Conservation (phyloP, 2,329 filamentous ascomycete genomes). For the Colletotrichum sp. region DNA sequence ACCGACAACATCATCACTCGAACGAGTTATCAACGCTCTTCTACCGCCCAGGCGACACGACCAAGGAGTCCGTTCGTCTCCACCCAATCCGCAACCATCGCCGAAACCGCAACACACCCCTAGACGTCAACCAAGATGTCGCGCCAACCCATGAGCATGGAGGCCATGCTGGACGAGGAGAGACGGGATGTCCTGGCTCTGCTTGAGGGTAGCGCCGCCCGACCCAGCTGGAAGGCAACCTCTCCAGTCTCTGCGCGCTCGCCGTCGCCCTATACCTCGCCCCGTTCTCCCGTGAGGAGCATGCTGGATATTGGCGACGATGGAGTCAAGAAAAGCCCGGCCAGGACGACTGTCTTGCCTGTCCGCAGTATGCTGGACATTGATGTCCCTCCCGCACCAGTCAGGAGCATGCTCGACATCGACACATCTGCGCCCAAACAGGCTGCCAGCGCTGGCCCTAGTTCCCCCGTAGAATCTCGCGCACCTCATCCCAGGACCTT, state of each 20-base stretch:
- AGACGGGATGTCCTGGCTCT: conserved; percentile 74
- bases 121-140: conserved; percentile 30
- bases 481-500: conserved; percentile 54
- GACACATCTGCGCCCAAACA: conserved; percentile 38
- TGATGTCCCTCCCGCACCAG: conserved; percentile 45
- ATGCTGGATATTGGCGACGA: conserved; percentile 67
- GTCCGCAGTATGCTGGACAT: conserved; percentile 72
- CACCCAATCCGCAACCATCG: not conserved
- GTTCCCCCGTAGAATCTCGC: conserved; percentile 49
- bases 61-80: not conserved
- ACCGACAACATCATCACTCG: not conserved
- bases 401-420: conserved; percentile 60
- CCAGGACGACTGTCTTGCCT: conserved; percentile 47
- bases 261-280: conserved; percentile 59
- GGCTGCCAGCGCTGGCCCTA: conserved; percentile 46
- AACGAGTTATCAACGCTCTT: not conserved
- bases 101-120: not conserved
- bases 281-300: conserved; percentile 72
- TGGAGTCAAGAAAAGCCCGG: conserved; percentile 37
- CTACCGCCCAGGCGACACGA: not conserved
- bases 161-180: conserved; percentile 79
- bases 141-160: conserved; percentile 70
- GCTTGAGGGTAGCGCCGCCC: conserved; percentile 56
- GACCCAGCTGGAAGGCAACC: conserved; percentile 29
- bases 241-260: conserved; percentile 45